Conservation (phyloP, 148 eudicot genomes). For the Rheum nobile region DNA sequence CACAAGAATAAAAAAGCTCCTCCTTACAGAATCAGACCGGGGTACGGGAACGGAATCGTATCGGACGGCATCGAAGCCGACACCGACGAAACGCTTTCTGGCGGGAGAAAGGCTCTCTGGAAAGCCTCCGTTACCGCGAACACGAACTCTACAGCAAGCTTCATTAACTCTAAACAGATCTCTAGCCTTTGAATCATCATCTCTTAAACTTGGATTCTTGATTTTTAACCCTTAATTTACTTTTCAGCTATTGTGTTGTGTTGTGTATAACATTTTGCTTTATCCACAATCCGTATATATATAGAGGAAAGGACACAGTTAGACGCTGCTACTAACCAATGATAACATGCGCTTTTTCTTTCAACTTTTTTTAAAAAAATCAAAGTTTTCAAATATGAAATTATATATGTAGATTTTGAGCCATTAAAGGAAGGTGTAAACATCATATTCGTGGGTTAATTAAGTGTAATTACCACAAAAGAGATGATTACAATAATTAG, state of each 20-base stretch:
- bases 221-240: background rate
- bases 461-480: background rate
- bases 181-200: constrained; percentile 9
- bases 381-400: background rate
- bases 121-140: background rate
- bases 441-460: background rate
- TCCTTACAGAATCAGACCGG: background rate
- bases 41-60: background rate
- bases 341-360: background rate
- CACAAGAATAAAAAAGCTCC: background rate
- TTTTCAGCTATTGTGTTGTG: background rate
- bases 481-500: background rate
- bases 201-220: background rate
- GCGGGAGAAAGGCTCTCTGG: background rate
- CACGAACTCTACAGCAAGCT: constrained; percentile 4
- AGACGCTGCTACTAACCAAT: background rate
- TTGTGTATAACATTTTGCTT: background rate
- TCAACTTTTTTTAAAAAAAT: background rate
- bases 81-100: background rate
- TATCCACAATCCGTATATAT: background rate
- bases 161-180: background rate
- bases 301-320: background rate
- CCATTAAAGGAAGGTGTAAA: background rate
- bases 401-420: background rate
- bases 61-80: background rate